Percentiles rank a stretch among this genome's conserved stretches.
phyloP scores from a whole-genome alignment of 306 rosid genomes.

The Sicyos edulis region DNA sequence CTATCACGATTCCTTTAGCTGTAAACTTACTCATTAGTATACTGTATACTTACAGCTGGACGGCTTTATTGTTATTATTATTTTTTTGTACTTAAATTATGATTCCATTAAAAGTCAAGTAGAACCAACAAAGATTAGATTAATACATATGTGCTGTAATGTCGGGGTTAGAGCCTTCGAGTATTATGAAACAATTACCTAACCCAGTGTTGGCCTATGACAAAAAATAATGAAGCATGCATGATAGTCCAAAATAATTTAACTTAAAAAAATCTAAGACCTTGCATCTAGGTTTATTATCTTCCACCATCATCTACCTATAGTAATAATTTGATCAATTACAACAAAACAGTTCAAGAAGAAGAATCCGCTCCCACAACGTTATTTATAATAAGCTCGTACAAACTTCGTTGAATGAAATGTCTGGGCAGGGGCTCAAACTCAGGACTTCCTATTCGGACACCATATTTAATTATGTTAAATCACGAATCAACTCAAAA shows the following conservation, averaged over 20 bases:
- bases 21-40: not conserved
- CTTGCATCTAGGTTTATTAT: not conserved
- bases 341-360: conserved; percentile 1
- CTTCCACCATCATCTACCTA: not conserved
- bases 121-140: not conserved
- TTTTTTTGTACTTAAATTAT: not conserved
- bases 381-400: too few relatives aligned
- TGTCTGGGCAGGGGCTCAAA: too few relatives aligned
- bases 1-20: not conserved
- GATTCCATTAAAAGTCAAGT: not conserved
- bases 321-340: not conserved
- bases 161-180: not conserved
- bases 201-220: not conserved
- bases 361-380: conserved; percentile 4
- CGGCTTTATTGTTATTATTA: not conserved
- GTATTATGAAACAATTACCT: not conserved
- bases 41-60: conserved; percentile 2
- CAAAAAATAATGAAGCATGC: not conserved
- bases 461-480: too few relatives aligned
- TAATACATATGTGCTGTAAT: not conserved
- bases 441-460: too few relatives aligned
- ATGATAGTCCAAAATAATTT: not conserved
- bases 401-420: too few relatives aligned
- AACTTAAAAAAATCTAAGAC: not conserved
- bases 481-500: too few relatives aligned